Percentiles rank a stretch among this genome's conserved stretches.
Conservation (phyloP, 2,329 filamentous ascomycete genomes). For the Penicillium sp. region DNA sequence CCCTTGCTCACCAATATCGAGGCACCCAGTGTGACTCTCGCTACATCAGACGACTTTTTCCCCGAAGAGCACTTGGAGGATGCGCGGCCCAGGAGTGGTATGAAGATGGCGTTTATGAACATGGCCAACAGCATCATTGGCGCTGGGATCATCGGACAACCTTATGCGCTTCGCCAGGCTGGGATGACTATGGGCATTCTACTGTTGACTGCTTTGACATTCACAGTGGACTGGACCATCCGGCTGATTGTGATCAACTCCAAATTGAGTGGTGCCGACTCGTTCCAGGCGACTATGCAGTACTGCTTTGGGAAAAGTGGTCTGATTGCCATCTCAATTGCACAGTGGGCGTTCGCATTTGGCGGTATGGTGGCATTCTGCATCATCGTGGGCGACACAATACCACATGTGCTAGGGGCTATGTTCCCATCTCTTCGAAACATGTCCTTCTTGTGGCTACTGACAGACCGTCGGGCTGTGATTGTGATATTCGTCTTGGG, state of each 20-base stretch:
- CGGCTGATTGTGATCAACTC: constrained; percentile 95
- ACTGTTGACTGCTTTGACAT: constrained; percentile 75
- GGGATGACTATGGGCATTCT: constrained; percentile 79
- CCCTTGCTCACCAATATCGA: constrained; percentile 82
- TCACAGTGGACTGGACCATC: constrained; percentile 96
- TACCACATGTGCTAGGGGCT: constrained; percentile 83
- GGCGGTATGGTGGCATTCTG: constrained; percentile 98
- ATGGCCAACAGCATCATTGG: constrained; percentile 99
- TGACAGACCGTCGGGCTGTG: constrained; percentile 78
- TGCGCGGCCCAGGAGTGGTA: constrained; percentile 77
- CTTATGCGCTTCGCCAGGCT: constrained; percentile 93
- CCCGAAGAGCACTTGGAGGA: constrained; percentile 62
- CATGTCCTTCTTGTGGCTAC: constrained; percentile 76
- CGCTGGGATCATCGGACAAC: constrained; percentile 75
- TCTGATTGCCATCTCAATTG: constrained; percentile 83
- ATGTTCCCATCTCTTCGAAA: constrained; percentile 75
- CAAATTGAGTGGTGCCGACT: constrained; percentile 90
- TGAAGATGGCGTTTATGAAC: constrained; percentile 95
- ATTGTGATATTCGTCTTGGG: constrained; percentile 87
- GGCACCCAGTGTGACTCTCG: constrained; percentile 75
- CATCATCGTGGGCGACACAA: constrained; percentile 94
- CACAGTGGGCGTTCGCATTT: constrained; percentile 98
- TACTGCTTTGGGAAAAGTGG: constrained; percentile 90
- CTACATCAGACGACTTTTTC: constrained; percentile 59
- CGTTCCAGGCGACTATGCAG: constrained; percentile 94